Evolutionary conservation across 768 basidiomycete species (phyloP).

Genomic region (Suillus spraguei): DNA sequence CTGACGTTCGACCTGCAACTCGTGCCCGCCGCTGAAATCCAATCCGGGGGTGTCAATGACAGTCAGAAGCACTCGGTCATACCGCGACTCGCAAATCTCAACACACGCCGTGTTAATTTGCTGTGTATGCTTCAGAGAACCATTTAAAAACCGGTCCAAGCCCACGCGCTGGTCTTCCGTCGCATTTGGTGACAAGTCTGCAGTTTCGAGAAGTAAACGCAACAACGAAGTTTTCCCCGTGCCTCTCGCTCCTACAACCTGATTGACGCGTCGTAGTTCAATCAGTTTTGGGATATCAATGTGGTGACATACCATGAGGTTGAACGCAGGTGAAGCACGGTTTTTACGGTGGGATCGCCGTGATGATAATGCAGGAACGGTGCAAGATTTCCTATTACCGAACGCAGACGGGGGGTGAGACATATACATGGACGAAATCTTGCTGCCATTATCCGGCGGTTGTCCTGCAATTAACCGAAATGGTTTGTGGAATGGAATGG

Average conservation of each 20-base stretch:
- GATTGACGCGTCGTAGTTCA: constrained; percentile 13
- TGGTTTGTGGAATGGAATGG: constrained; percentile 84
- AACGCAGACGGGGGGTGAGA: constrained; percentile 63
- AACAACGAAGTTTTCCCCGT: constrained; percentile 87
- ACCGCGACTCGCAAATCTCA: constrained; percentile 84
- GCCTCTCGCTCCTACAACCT: constrained; percentile 81
- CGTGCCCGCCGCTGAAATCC: constrained; percentile 72
- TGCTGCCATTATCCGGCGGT: constrained; percentile 39
- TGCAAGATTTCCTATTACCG: constrained; percentile 50
- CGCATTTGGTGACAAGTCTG: constrained; percentile 78
- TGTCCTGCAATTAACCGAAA: constrained; percentile 56
- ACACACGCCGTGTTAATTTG: constrained; percentile 68
- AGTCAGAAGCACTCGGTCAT: constrained; percentile 76
- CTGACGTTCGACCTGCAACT: constrained; percentile 79
- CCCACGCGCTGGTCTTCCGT: constrained; percentile 71
- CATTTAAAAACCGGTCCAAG: constrained; percentile 66
- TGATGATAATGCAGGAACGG: constrained; percentile 39
- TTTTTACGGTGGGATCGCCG: constrained; percentile 66
- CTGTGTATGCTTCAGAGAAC: constrained; percentile 60
- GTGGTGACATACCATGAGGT: constrained; percentile 67
- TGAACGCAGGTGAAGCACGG: constrained; percentile 77
- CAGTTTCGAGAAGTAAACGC: constrained; percentile 80
- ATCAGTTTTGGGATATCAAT: neutral
- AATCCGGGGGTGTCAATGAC: constrained; percentile 88
- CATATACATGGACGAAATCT: constrained; percentile 76